Conservation (phyloP, 257 asterid genomes). For the Echium plantagineum region DNA sequence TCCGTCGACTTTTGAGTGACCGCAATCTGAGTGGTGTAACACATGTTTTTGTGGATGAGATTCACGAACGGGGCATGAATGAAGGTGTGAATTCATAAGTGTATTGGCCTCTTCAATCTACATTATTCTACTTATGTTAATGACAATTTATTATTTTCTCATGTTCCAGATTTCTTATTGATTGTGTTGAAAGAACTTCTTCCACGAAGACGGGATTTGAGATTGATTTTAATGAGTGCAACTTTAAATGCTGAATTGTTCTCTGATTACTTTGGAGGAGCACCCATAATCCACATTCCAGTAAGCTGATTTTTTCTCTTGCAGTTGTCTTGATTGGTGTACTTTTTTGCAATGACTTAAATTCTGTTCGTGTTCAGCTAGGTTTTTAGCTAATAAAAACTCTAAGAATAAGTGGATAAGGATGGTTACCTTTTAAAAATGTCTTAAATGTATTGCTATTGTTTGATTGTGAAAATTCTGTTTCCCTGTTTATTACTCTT, state of each 20-base stretch:
- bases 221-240: slow-evolving; percentile 98
- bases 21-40: slow-evolving; percentile 76
- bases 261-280: slow-evolving; percentile 76
- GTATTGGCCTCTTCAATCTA: slow-evolving; percentile 8
- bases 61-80: slow-evolving; percentile 99
- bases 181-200: slow-evolving; percentile 96
- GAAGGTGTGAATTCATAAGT: slow-evolving; percentile 54
- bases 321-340: not conserved
- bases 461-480: not conserved
- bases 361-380: not conserved
- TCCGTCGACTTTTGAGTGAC: slow-evolving; percentile 90
- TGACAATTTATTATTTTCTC: slow-evolving; percentile 20
- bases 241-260: slow-evolving; percentile 90
- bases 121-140: slow-evolving; percentile 16
- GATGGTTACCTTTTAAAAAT: too few relatives aligned
- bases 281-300: slow-evolving; percentile 89
- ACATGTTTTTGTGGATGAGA: slow-evolving; percentile 95
- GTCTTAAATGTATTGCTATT: too few relatives aligned
- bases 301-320: slow-evolving; percentile 33
- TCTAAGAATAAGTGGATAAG: not conserved
- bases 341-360: not conserved
- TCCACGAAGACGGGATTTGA: slow-evolving; percentile 77
- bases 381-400: not conserved
- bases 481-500: not conserved
- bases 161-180: slow-evolving; percentile 74